Percentiles rank a stretch among this genome's conserved stretches.
Conservation (phyloP, 805 yeast species). For the Candida multigemmis region DNA sequence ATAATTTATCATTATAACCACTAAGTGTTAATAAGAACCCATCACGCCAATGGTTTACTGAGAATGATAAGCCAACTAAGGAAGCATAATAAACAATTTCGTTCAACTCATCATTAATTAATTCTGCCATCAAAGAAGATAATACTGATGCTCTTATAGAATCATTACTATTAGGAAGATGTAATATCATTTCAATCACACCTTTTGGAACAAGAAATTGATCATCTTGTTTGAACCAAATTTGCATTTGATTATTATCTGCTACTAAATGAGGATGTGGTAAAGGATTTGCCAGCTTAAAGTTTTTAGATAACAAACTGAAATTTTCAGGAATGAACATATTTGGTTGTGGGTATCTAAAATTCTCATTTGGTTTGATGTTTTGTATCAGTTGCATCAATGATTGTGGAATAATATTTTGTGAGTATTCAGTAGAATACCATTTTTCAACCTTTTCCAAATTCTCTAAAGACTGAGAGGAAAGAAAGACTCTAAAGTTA, state of each 20-base stretch:
- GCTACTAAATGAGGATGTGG: slow-evolving; percentile 56
- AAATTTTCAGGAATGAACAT: slow-evolving; percentile 78
- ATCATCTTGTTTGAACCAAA: slow-evolving; percentile 91
- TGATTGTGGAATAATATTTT: slow-evolving; percentile 32
- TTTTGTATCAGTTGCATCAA: slow-evolving; percentile 23
- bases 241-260: slow-evolving; percentile 39
- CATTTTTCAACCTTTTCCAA: slow-evolving; percentile 53
- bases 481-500: slow-evolving; percentile 54
- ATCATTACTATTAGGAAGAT: slow-evolving; percentile 51
- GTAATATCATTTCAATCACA: slow-evolving; percentile 52
- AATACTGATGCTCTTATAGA: slow-evolving; percentile 52
- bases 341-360: slow-evolving; percentile 66
- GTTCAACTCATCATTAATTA: slow-evolving; percentile 67
- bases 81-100: slow-evolving; percentile 78
- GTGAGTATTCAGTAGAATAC: slow-evolving; percentile 81
- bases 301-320: slow-evolving; percentile 37
- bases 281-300: slow-evolving; percentile 22
- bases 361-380: slow-evolving; percentile 14
- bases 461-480: slow-evolving; percentile 41
- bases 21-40: slow-evolving; percentile 60
- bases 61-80: slow-evolving; percentile 64
- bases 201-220: slow-evolving; percentile 86
- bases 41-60: slow-evolving; percentile 51
- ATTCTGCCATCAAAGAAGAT: slow-evolving; percentile 55
- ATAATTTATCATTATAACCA: slow-evolving; percentile 82